These are phyloP conservation scores for Tylopilus sp. DNA, from an alignment of 768 basidiomycete species.

Conservation along the genomic window DNA sequence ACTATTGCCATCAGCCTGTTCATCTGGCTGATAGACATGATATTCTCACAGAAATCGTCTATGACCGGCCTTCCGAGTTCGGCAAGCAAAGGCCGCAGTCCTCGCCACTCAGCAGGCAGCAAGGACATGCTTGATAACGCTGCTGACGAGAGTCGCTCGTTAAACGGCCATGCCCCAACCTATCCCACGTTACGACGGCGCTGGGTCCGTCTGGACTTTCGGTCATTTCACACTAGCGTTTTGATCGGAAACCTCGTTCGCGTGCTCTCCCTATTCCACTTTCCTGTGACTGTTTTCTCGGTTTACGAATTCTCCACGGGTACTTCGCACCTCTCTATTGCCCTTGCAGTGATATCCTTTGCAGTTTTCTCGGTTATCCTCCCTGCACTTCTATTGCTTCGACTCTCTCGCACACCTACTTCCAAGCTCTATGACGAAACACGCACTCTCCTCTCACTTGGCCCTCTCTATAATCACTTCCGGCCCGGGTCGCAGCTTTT, in stretches of 20 bases:
- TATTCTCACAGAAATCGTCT: conserved; percentile 32
- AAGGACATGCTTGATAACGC: conserved; percentile 49
- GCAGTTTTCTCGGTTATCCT: conserved; percentile 72
- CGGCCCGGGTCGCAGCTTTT: conserved; percentile 89
- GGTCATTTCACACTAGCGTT: conserved; percentile 77
- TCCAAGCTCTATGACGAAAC: conserved; percentile 95
- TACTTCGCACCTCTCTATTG: conserved; percentile 55
- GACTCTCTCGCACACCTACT: conserved; percentile 77
- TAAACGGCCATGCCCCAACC: conserved; percentile 22
- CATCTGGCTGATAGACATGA: conserved; percentile 69
- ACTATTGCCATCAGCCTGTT: conserved; percentile 67
- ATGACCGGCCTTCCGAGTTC: conserved; percentile 17
- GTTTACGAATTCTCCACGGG: conserved; percentile 56
- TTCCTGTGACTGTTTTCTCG: conserved; percentile 91
- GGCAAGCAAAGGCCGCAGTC: conserved; percentile 32
- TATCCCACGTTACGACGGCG: conserved; percentile 29
- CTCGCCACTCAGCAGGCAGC: conserved; percentile 41
- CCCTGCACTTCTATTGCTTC: conserved; percentile 70
- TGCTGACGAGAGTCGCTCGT: conserved; percentile 29
- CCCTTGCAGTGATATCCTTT: conserved; percentile 81
- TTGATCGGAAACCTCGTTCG: conserved; percentile 90
- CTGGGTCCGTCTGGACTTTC: conserved; percentile 51
- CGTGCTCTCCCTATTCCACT: conserved; percentile 87
- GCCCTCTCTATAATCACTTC: conserved; percentile 94
- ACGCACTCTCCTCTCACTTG: conserved; percentile 82